Evolutionary conservation across 2,329 filamentous ascomycete species (phyloP).

Genomic region (Sporothrix sp.): DNA sequence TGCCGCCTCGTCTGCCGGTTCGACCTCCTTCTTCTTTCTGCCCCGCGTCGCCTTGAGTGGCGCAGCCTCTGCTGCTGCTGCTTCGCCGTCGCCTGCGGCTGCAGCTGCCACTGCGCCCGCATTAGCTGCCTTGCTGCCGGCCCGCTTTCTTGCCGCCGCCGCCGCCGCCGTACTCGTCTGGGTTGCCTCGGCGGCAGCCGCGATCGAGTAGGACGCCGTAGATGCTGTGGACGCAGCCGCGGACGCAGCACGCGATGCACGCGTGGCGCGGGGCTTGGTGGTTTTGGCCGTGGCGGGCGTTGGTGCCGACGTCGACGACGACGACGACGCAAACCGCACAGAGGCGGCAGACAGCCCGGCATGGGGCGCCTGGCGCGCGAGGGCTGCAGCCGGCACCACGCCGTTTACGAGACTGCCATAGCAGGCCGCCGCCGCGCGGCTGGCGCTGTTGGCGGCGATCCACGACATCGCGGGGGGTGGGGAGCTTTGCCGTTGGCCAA

Average conservation of each 20-base stretch:
- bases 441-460: conserved; percentile 14
- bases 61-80: not conserved
- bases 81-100: not conserved
- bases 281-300: conserved; percentile 2
- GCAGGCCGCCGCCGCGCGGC: conserved; percentile 13
- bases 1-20: conserved; percentile 1
- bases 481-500: not conserved
- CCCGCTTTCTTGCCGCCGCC: conserved; percentile 15
- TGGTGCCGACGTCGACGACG: conserved; percentile 6
- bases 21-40: conserved; percentile 11
- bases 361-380: conserved; percentile 5
- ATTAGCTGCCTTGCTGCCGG: conserved; percentile 15
- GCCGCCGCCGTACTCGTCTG: conserved; percentile 6
- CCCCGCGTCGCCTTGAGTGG: conserved; percentile 2
- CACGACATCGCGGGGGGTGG: conserved; percentile 13
- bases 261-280: conserved; percentile 10
- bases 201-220: not conserved
- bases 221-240: not conserved
- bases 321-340: conserved; percentile 13
- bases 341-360: not conserved
- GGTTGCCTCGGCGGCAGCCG: not conserved
- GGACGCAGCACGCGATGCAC: conserved; percentile 2
- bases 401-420: conserved; percentile 14
- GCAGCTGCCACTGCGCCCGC: not conserved
- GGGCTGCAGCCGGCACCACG: conserved; percentile 3